Percentiles rank a stretch among this genome's conserved stretches.
phyloP scores from a whole-genome alignment of 305 asterid species.

The Lippia alba region DNA sequence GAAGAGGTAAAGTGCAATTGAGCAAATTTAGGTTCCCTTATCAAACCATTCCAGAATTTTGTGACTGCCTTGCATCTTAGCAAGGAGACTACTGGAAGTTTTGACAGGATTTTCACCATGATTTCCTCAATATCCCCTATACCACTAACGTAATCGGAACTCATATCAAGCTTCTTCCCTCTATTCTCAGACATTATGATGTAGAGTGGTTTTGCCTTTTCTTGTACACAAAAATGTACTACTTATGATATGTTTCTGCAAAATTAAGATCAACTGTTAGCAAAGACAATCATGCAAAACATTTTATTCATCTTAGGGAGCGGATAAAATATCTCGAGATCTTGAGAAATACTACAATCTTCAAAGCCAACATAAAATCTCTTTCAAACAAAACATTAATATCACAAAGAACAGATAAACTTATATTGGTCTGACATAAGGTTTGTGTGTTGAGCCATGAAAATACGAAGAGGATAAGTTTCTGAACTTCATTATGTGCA shows the following conservation, averaged over 20 bases:
- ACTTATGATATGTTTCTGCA: too few relatives aligned
- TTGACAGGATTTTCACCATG: conserved; percentile 19
- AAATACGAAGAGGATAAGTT: too few relatives aligned
- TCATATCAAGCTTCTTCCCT: conserved; percentile 2
- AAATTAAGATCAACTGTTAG: neutral
- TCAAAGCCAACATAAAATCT: neutral
- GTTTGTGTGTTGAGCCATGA: too few relatives aligned
- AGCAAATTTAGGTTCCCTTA: conserved; percentile 19
- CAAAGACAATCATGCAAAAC: neutral
- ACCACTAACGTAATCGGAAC: neutral
- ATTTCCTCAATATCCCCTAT: conserved; percentile 5
- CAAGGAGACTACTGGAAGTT: conserved; percentile 20
- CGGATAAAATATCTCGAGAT: too few relatives aligned
- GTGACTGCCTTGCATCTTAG: conserved; percentile 10
- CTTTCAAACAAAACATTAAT: neutral
- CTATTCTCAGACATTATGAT: conserved; percentile 22
- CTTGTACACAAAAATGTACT: neutral
- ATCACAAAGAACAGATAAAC: too few relatives aligned
- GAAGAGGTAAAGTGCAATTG: conserved; percentile 18
- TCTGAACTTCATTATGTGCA: too few relatives aligned
- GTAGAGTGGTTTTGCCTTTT: neutral
- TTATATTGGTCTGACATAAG: too few relatives aligned
- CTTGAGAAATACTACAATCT: neutral
- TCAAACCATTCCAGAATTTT: conserved; percentile 28
- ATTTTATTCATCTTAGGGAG: too few relatives aligned